Conservation (phyloP, 495 filamentous ascomycete genomes). For the Schizothecium vesticola region DNA sequence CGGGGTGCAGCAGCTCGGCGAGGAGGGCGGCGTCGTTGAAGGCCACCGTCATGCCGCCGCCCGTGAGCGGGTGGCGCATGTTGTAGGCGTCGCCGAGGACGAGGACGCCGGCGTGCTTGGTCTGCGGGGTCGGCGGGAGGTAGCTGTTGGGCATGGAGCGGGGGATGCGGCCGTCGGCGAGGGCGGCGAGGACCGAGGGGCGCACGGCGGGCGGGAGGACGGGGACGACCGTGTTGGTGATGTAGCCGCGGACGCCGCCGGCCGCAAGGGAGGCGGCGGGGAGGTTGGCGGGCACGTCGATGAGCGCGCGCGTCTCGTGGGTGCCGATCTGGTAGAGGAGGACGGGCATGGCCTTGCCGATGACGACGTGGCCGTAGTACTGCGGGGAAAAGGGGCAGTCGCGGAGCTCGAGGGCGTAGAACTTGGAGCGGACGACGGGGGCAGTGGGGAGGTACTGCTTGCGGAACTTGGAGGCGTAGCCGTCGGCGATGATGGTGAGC, state of each 20-base stretch:
- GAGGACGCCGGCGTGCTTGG: constrained; percentile 66
- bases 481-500: constrained; percentile 86
- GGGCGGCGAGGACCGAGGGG: constrained; percentile 67
- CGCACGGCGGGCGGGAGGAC: constrained; percentile 65
- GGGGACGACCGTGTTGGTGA: constrained; percentile 71
- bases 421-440: constrained; percentile 71
- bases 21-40: constrained; percentile 81
- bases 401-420: constrained; percentile 87
- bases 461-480: constrained; percentile 89
- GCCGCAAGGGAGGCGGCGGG: constrained; percentile 62
- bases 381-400: constrained; percentile 72
- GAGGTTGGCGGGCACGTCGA: constrained; percentile 80
- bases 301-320: constrained; percentile 82
- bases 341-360: constrained; percentile 72
- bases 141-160: constrained; percentile 91
- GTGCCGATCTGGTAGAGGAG: constrained; percentile 97
- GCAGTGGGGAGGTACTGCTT: constrained; percentile 65
- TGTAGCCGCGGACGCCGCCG: constrained; percentile 79
- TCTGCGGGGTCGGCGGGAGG: constrained; percentile 66
- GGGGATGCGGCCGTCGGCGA: constrained; percentile 66
- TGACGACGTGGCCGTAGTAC: constrained; percentile 78
- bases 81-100: constrained; percentile 90
- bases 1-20: constrained; percentile 62
- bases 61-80: constrained; percentile 93
- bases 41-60: constrained; percentile 93